Evolutionary conservation across 345 rosid species (phyloP).

Genomic region (Kernera saxatilis): DNA sequence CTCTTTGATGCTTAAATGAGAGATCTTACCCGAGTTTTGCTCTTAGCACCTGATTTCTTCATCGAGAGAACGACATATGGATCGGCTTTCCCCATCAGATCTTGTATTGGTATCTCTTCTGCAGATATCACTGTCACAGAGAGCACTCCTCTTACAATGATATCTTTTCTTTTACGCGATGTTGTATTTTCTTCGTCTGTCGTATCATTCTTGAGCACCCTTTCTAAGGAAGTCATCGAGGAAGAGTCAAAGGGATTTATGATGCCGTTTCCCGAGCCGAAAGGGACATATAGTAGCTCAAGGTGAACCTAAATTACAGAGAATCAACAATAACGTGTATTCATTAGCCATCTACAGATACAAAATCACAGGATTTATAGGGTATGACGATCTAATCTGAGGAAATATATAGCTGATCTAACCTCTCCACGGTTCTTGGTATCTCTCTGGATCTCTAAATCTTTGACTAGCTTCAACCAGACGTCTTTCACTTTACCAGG

Average conservation of each 20-base stretch:
- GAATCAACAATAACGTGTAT: not conserved
- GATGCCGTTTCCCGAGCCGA: slow-evolving; percentile 58
- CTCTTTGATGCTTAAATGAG: slow-evolving; percentile 8
- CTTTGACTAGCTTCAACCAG: slow-evolving; percentile 97
- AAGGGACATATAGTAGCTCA: slow-evolving; percentile 86
- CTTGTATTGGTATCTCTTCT: slow-evolving; percentile 73
- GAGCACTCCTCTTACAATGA: slow-evolving; percentile 91
- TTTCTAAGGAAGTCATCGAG: slow-evolving; percentile 87
- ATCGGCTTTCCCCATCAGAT: slow-evolving; percentile 96
- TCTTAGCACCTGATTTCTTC: slow-evolving; percentile 77
- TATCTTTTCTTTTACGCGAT: slow-evolving; percentile 58
- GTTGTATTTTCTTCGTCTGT: slow-evolving; percentile 45
- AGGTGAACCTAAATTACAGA: slow-evolving; percentile 67
- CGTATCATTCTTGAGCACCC: slow-evolving; percentile 58
- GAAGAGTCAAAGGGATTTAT: slow-evolving; percentile 53
- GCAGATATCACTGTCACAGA: slow-evolving; percentile 89
- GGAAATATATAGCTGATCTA: slow-evolving; percentile 7
- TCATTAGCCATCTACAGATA: slow-evolving; percentile 1
- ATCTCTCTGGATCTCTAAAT: slow-evolving; percentile 95
- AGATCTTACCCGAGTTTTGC: slow-evolving; percentile 68
- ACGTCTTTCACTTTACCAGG: slow-evolving; percentile 99
- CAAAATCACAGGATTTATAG: not conserved
- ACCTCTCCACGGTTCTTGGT: slow-evolving; percentile 91
- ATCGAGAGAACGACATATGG: slow-evolving; percentile 78
- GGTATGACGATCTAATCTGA: not conserved